Base-by-base conservation (phyloP, 2,329 filamentous ascomycete species). In the Cryoendolithus antarcticus region DNA sequence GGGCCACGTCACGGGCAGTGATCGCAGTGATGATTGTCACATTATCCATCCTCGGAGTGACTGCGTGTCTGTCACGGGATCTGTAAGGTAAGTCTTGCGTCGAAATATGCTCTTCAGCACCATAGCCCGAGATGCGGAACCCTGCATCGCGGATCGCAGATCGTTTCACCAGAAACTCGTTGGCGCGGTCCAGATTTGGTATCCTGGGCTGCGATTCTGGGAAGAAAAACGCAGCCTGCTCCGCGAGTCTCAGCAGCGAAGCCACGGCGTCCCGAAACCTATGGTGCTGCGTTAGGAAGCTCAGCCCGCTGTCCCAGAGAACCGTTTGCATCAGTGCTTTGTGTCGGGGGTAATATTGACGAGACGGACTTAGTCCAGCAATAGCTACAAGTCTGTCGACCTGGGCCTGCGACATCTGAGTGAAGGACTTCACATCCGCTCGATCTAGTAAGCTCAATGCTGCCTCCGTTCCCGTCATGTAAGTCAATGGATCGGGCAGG, bases 391-490 rank as follows among this genome's bases (percentile, higher is more conserved):
- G 48, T 1, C 55, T 19, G 0, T 43, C 35, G 6, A 51, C 9
- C 12, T 51, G 35, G 2, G 9, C 30, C 11, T 48, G 33, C 0
- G 48, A 39, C 2, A 59, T 39, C 4, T 45, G 45, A 1, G 40
- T 39, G 32, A 56, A 57, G 0, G 55, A 53, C 7, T 43, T 36
- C 0, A 47, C 39, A 13, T 45, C 47, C 4, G 44, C 46, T 1
- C 48, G 49, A 1, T 34, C 29, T 4, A 59, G 42, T 1, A 52
- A 50, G 2, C 21, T 11, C 2, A 59, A 35, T 2, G 55, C 48
- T 52, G 80, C 75, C 48, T 82, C 77, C 0, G 66, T 69, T 0
- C 79, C 79, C 0, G 75, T 81, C 0, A 67, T 62, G 0, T 65
- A 59, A 0, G 76, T 81, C 0, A 82, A 61, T 0, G 62, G 56